A percentile compares a stretch with the other conserved stretches of the same genome.
phyloP scores from a whole-genome alignment of 2,329 filamentous ascomycete genomes.

The Beauveria sp. region DNA sequence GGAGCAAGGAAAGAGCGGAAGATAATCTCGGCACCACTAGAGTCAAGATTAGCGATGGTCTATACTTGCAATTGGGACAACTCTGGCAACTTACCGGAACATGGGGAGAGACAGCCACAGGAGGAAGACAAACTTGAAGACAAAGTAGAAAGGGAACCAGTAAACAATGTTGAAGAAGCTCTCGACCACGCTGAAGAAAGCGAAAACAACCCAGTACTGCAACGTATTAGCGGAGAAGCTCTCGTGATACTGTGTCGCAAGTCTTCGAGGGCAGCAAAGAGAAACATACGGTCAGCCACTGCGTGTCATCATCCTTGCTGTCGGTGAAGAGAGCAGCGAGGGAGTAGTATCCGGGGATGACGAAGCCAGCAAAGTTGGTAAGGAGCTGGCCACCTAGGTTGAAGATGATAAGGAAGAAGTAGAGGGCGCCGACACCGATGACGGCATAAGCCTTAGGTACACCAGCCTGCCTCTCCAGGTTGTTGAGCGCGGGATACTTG shows the following conservation, averaged over 20 bases:
- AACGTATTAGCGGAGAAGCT: constrained; percentile 26
- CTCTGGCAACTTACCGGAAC: constrained; percentile 62
- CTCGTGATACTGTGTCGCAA: neutral
- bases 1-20: constrained; percentile 95
- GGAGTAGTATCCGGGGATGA: constrained; percentile 80
- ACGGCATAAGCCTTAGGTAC: constrained; percentile 81
- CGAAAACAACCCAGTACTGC: constrained; percentile 82
- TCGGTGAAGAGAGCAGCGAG: constrained; percentile 67
- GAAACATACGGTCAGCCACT: constrained; percentile 63
- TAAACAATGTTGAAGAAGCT: constrained; percentile 78
- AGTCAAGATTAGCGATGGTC: constrained; percentile 12
- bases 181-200: constrained; percentile 76
- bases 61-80: neutral
- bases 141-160: constrained; percentile 99
- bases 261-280: constrained; percentile 1
- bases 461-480: constrained; percentile 76
- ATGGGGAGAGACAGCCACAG: constrained; percentile 96
- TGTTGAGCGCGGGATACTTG: constrained; percentile 76
- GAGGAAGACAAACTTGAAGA: constrained; percentile 97
- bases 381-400: constrained; percentile 85
- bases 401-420: constrained; percentile 89
- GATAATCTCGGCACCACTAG: constrained; percentile 86
- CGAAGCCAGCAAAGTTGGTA: constrained; percentile 78
- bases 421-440: constrained; percentile 67
- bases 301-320: constrained; percentile 69